phyloP scores from a whole-genome alignment of 257 asterid genomes.

The Forsythia suspensa region DNA sequence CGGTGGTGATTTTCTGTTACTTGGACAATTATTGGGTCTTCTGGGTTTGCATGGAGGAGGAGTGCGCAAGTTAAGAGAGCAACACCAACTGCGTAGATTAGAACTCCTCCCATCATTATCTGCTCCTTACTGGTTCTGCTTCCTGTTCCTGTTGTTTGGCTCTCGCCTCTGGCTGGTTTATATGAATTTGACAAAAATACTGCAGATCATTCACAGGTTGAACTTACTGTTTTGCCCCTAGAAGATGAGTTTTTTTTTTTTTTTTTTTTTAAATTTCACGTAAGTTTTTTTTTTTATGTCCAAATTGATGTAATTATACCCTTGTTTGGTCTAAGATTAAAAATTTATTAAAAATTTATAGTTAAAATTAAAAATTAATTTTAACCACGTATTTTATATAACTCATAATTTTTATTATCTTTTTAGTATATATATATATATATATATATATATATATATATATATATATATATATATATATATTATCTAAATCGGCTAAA shows the following conservation, averaged over 20 bases:
- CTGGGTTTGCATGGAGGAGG: constrained; percentile 23
- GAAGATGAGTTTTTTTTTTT: not conserved
- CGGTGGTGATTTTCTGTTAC: constrained; percentile 53
- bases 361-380: too few relatives aligned
- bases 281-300: too few relatives aligned
- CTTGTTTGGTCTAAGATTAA: too few relatives aligned
- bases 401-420: too few relatives aligned
- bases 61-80: constrained; percentile 54
- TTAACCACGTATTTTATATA: too few relatives aligned
- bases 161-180: not conserved
- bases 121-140: not conserved
- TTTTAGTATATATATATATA: too few relatives aligned
- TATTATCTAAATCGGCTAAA: too few relatives aligned
- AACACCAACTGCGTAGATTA: constrained; percentile 34
- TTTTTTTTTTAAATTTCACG: too few relatives aligned
- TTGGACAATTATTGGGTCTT: constrained; percentile 57
- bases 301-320: too few relatives aligned
- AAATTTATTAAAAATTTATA: too few relatives aligned
- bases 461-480: too few relatives aligned
- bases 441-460: too few relatives aligned
- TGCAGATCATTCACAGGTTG: not conserved
- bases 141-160: not conserved
- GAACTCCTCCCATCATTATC: constrained; percentile 41
- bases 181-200: not conserved
- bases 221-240: not conserved